Evolutionary conservation across 2,329 filamentous ascomycete genomes (phyloP).

Genomic region (Sclerotinia subarctica): DNA sequence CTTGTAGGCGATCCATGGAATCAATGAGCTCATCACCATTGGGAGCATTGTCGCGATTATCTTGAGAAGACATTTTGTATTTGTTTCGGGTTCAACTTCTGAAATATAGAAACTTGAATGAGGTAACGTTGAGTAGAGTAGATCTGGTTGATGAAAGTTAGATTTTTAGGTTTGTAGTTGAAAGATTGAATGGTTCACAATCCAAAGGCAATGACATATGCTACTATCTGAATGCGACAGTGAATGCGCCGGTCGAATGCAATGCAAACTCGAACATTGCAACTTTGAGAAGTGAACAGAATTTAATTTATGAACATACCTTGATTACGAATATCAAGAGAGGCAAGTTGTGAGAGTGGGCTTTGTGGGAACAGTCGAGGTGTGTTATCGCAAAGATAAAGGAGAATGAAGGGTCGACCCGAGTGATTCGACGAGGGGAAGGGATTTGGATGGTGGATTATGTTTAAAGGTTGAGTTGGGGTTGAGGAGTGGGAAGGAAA

Average conservation of each 20-base stretch:
- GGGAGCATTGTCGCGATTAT: constrained; percentile 34
- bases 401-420: constrained; percentile 9
- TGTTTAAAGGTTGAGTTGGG: constrained; percentile 23
- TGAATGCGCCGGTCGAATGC: constrained; percentile 18
- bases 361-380: constrained; percentile 18
- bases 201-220: constrained; percentile 11
- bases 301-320: constrained; percentile 12
- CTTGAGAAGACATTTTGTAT: constrained; percentile 36
- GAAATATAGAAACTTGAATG: constrained; percentile 7
- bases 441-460: constrained; percentile 20
- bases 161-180: neutral
- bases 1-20: constrained; percentile 61
- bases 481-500: constrained; percentile 25
- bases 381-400: constrained; percentile 20
- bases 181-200: neutral
- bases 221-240: constrained; percentile 12
- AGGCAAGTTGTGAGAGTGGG: constrained; percentile 10
- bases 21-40: constrained; percentile 54
- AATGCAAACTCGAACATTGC: neutral
- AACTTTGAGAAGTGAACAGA: neutral
- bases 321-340: constrained; percentile 14
- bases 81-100: constrained; percentile 12
- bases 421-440: constrained; percentile 17
- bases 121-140: neutral
- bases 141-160: constrained; percentile 12